Conservation (phyloP, 257 asterid genomes). For the Solanum habrochaites region DNA sequence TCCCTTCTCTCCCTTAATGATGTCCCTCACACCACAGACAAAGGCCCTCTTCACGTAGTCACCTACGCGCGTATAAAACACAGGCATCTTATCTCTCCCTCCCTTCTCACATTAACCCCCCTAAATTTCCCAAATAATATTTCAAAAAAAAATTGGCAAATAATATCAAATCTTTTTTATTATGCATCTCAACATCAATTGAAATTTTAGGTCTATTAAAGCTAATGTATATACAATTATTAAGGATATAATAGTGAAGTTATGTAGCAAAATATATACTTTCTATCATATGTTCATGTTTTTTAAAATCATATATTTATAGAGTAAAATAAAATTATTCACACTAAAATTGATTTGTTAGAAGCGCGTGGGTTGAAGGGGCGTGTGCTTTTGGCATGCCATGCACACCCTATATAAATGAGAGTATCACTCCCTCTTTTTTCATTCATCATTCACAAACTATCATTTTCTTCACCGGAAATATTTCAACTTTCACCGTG, state of each 20-base stretch:
- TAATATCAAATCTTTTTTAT: no score
- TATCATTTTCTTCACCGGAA: background rate
- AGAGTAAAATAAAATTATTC: no score
- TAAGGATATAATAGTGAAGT: no score
- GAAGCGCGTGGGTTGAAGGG: background rate
- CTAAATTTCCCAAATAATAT: no score
- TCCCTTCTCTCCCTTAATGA: background rate
- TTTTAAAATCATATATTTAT: background rate
- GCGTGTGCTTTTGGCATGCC: background rate
- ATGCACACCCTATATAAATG: conserved; percentile 13
- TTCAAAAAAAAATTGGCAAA: no score
- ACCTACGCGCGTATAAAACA: background rate
- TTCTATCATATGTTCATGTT: fast-evolving
- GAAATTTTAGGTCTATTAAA: fast-evolving
- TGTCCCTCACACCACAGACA: conserved; percentile 4
- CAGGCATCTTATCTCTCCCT: background rate
- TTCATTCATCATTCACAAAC: conserved; percentile 8
- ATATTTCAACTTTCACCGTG: background rate
- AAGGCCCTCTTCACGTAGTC: background rate
- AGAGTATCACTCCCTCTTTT: background rate
- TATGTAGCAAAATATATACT: no score
- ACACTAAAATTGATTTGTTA: background rate
- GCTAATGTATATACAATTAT: background rate
- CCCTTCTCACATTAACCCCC: no score
- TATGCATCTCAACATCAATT: background rate